Base-by-base conservation (phyloP, 78 protist genomes). In the Paratrimastix pyriformis region DNA sequence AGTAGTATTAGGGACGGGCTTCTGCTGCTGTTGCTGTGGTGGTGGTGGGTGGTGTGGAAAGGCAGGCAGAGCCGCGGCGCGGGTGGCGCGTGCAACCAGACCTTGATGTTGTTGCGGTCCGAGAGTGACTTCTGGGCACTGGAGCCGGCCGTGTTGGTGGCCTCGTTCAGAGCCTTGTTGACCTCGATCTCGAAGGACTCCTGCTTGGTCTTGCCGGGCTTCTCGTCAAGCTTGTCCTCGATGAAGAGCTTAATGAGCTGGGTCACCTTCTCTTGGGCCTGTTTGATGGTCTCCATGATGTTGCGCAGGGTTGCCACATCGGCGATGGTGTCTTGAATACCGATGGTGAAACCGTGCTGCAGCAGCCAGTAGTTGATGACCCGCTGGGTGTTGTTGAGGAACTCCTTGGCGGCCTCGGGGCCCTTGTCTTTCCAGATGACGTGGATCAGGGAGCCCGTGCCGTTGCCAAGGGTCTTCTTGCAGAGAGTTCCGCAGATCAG, bases 271-370 rank as follows among this genome's bases (percentile, higher is more conserved):
- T 68, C 83, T 48, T 86, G 80, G 38, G 92, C 91, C 3, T 44
- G 52, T 0, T 71, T 46, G 42, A 93, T 84, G 45, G 86, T 77
- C 33, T 48, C 33, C 4, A 66, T 37, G 48, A 94, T 92, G 42
- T 65, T 39, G 29, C 44, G 40, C 76, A 82, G 72, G 15, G 98
- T 96, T 33, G 37, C 76, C 7, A 58, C 59, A 78, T 83, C 89
- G 39, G 99, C 98, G 46, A 98, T 83, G 1, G 89, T 87, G 80
- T 97, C 99, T 4, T 85, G 81, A 50, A 97, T 88, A 64, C 99
- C 98, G 26, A 96, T 86, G 33, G 91, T 74, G 89, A 87, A 93
- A 42, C 97, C 96, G 37, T 75, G 5, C 26, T 80, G 45, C 37
- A 93, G 7, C 33, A 96, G 77, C 97, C 98, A 95, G 74, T 86